Conservation (phyloP, 75 land plant genomes). For the Selaginella moellendorffii region DNA sequence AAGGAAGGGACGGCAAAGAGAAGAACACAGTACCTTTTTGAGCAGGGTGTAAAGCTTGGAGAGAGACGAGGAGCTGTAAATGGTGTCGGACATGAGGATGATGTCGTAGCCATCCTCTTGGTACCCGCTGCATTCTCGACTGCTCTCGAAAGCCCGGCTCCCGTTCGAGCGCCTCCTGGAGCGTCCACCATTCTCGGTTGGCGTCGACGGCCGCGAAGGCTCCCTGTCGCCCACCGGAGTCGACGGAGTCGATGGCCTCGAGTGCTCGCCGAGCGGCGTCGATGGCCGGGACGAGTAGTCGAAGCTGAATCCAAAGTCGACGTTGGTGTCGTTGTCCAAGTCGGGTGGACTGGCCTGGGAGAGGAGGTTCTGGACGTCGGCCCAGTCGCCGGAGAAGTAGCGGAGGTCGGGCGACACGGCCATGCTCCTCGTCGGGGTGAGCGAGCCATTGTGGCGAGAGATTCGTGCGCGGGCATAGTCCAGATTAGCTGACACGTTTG, state of each 20-base stretch:
- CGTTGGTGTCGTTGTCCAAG: background rate
- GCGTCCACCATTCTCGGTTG: constrained; percentile 12
- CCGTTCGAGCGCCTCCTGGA: constrained; percentile 14
- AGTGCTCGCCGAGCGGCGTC: background rate
- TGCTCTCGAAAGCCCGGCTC: constrained; percentile 32
- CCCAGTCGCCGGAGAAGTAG: constrained; percentile 96
- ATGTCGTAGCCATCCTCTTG: constrained; percentile 67
- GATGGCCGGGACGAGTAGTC: background rate
- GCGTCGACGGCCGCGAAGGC: background rate
- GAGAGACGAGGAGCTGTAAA: constrained; percentile 50
- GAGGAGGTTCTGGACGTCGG: constrained; percentile 45
- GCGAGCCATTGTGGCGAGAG: constrained; percentile 9
- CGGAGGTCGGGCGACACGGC: constrained; percentile 30
- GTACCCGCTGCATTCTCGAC: constrained; percentile 19
- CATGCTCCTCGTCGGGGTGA: constrained; percentile 5
- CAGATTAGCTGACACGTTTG: constrained; percentile 59
- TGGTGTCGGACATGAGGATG: constrained; percentile 92
- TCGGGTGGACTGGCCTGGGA: too few relatives aligned
- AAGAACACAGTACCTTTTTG: constrained; percentile 42
- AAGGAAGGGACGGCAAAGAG: background rate
- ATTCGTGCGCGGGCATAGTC: constrained; percentile 16
- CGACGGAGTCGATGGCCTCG: background rate
- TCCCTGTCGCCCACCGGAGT: background rate
- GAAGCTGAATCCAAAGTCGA: background rate
- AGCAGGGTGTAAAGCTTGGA: constrained; percentile 52